phyloP scores from a whole-genome alignment of 768 basidiomycete species.

The Lactifluus piperatus region DNA sequence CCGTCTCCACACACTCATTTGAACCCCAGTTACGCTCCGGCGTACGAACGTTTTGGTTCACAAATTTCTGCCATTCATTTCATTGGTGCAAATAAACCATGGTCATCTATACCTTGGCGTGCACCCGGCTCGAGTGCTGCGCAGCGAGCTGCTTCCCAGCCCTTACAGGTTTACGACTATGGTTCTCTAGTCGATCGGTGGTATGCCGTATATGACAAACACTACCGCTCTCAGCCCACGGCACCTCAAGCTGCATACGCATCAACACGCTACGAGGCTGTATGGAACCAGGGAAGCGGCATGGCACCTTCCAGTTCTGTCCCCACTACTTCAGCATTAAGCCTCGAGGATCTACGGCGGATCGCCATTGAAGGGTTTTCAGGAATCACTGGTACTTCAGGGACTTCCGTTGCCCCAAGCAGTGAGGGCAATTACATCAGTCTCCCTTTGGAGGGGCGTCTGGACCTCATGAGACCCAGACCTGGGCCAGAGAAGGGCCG shows the following conservation, averaged over 20 bases:
- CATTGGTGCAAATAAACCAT: slow-evolving; percentile 94
- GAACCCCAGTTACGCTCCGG: slow-evolving; percentile 78
- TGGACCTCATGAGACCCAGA: slow-evolving; percentile 73
- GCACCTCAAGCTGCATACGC: slow-evolving; percentile 44
- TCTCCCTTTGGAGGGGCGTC: slow-evolving; percentile 79
- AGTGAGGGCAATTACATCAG: slow-evolving; percentile 69
- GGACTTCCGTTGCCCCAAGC: slow-evolving; percentile 1
- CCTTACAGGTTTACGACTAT: slow-evolving; percentile 61
- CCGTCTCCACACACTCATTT: neutral
- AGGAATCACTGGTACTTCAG: slow-evolving; percentile 21
- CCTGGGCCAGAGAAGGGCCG: slow-evolving; percentile 9
- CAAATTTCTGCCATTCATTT: slow-evolving; percentile 86
- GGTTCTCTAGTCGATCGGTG: slow-evolving; percentile 79
- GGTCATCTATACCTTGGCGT: slow-evolving; percentile 68
- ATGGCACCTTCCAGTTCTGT: slow-evolving; percentile 32
- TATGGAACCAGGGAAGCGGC: slow-evolving; percentile 55
- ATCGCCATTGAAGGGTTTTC: slow-evolving; percentile 51
- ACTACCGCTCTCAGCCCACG: slow-evolving; percentile 58
- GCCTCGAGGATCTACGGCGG: slow-evolving; percentile 38
- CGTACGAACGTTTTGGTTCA: slow-evolving; percentile 87
- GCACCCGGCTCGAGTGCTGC: slow-evolving; percentile 41
- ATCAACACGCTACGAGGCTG: slow-evolving; percentile 58
- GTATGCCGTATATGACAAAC: slow-evolving; percentile 83
- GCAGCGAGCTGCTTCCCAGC: slow-evolving; percentile 26
- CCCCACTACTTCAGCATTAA: neutral